Evolutionary conservation across 2,329 filamentous ascomycete species (phyloP).

Genomic region (Fusarium citri): DNA sequence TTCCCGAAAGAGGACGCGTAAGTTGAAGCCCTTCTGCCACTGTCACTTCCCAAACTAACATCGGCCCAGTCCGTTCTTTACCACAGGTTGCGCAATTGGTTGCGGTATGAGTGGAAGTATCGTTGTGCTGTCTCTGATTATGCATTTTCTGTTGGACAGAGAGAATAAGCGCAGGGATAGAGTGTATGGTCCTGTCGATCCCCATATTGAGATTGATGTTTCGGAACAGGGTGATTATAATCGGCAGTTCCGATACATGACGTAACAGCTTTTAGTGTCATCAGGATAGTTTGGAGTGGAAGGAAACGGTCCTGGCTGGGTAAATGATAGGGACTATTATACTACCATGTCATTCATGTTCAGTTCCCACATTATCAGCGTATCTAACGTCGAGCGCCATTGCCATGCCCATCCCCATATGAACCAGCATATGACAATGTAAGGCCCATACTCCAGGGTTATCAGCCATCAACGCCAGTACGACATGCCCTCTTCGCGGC

Average conservation of each 20-base stretch:
- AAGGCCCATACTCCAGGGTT: constrained; percentile 18
- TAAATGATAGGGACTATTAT: accelerated
- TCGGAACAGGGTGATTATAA: constrained; percentile 2
- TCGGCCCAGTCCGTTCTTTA: constrained; percentile 1
- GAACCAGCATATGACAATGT: constrained; percentile 22
- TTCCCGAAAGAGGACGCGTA: constrained; percentile 32
- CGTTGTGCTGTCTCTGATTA: not conserved
- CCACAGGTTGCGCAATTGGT: constrained; percentile 23
- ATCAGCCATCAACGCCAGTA: not conserved
- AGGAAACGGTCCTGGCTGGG: no score
- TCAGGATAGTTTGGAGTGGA: no score
- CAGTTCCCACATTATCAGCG: accelerated
- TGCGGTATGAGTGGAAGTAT: constrained; percentile 24
- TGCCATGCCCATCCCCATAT: constrained; percentile 20
- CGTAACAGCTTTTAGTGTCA: not conserved
- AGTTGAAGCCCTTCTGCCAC: accelerated
- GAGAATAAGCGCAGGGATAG: constrained; percentile 16
- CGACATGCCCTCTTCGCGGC: constrained; percentile 1
- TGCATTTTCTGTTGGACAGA: constrained; percentile 13
- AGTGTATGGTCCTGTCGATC: constrained; percentile 1
- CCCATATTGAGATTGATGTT: not conserved
- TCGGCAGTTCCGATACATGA: constrained; percentile 20
- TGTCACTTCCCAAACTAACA: not conserved
- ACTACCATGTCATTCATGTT: not conserved
- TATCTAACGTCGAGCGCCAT: not conserved